Evolutionary conservation across 2,329 filamentous ascomycete genomes (phyloP).

Genomic region (Colletotrichum graminicola): DNA sequence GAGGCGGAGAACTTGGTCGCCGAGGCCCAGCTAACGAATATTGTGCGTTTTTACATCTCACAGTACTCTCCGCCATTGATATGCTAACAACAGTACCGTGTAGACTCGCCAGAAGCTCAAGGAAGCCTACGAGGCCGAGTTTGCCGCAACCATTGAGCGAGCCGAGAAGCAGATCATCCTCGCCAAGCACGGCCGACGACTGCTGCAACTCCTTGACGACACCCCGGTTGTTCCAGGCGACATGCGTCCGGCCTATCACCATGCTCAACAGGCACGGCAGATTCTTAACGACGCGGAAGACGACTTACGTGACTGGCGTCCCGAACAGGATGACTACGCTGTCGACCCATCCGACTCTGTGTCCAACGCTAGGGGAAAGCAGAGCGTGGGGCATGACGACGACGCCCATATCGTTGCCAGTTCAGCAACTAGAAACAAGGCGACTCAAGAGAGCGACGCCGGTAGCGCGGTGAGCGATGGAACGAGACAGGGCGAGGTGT

Average conservation of each 20-base stretch:
- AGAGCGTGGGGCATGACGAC: conserved; percentile 26
- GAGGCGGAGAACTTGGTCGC: conserved; percentile 97
- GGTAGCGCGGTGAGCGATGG: conserved; percentile 13
- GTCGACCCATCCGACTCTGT: conserved; percentile 21
- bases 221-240: conserved; percentile 91
- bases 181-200: conserved; percentile 87
- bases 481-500: conserved; percentile 25
- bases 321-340: conserved; percentile 54
- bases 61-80: background rate
- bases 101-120: conserved; percentile 96
- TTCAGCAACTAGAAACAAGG: conserved; percentile 13
- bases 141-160: conserved; percentile 91
- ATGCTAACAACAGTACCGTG: background rate
- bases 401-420: conserved; percentile 29
- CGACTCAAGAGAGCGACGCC: background rate
- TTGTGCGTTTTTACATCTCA: conserved; percentile 69
- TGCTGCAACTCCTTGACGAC: conserved; percentile 89
- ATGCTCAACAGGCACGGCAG: conserved; percentile 78
- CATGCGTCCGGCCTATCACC: conserved; percentile 74
- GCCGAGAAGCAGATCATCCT: conserved; percentile 97
- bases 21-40: conserved; percentile 95
- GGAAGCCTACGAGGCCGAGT: conserved; percentile 90
- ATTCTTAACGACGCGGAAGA: conserved; percentile 94
- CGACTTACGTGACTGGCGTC: conserved; percentile 82
- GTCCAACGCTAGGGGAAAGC: conserved; percentile 26